phyloP scores from a whole-genome alignment of 2,329 filamentous ascomycete genomes.

The Endocalyx cinctus region DNA sequence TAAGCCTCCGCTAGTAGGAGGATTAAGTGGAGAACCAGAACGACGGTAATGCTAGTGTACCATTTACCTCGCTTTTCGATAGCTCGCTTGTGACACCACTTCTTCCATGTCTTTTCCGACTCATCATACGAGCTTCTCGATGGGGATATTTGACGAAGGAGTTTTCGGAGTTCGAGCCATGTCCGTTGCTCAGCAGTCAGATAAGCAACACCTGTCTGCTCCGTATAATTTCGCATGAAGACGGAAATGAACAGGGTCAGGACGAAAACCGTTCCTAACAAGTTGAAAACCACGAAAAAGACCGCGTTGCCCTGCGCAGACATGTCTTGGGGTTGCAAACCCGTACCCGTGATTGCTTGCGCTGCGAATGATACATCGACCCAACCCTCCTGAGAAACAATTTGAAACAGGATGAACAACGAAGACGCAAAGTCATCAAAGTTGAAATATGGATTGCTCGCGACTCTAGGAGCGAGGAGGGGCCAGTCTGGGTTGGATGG shows the following conservation, averaged over 20 bases:
- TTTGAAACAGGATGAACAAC: slow-evolving; percentile 95
- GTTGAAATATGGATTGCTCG: slow-evolving; percentile 76
- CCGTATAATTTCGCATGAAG: slow-evolving; percentile 99
- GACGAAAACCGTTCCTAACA: slow-evolving; percentile 93
- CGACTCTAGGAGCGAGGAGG: slow-evolving; percentile 76
- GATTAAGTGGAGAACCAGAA: slow-evolving; percentile 77
- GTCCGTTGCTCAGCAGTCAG: slow-evolving; percentile 93
- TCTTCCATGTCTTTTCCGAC: slow-evolving; percentile 72
- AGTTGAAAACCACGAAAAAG: slow-evolving; percentile 95
- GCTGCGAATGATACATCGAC: slow-evolving; percentile 83
- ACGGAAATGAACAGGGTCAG: slow-evolving; percentile 97
- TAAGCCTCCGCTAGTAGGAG: slow-evolving; percentile 84
- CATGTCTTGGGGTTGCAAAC: slow-evolving; percentile 66
- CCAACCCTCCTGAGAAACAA: slow-evolving; percentile 98
- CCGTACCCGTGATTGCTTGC: slow-evolving; percentile 74
- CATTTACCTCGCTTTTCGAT: slow-evolving; percentile 91
- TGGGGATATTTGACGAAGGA: slow-evolving; percentile 86
- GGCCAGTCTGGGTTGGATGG: slow-evolving; percentile 74
- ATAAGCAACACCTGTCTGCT: slow-evolving; percentile 95
- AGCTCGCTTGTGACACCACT: slow-evolving; percentile 92
- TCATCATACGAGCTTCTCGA: slow-evolving; percentile 86
- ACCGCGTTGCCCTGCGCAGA: slow-evolving; percentile 78
- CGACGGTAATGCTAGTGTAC: slow-evolving; percentile 75
- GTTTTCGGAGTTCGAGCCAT: slow-evolving; percentile 91
- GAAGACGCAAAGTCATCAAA: slow-evolving; percentile 95